phyloP scores from a whole-genome alignment of 2,329 filamentous ascomycete genomes.

The Clonostachys chloroleuca region DNA sequence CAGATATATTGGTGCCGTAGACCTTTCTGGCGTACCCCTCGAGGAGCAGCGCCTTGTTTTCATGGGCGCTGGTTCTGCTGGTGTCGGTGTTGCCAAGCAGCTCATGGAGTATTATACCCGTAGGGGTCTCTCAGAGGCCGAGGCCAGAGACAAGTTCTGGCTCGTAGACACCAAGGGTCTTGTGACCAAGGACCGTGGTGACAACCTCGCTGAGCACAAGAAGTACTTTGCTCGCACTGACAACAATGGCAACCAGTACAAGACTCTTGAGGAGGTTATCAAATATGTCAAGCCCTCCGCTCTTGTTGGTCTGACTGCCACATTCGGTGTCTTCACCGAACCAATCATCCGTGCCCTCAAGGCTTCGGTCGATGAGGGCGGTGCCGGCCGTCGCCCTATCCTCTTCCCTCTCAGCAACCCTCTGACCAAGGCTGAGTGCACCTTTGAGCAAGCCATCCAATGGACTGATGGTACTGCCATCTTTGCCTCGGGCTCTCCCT shows the following conservation, averaged over 20 bases:
- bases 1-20: constrained; percentile 66
- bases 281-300: constrained; percentile 94
- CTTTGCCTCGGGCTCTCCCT: constrained; percentile 94
- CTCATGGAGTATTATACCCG: constrained; percentile 96
- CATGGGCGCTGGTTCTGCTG: constrained; percentile 91
- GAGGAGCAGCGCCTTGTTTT: constrained; percentile 94
- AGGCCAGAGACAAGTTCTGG: constrained; percentile 89
- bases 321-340: constrained; percentile 91
- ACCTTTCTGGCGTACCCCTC: constrained; percentile 77
- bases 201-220: constrained; percentile 89
- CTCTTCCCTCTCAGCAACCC: constrained; percentile 98
- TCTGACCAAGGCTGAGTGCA: constrained; percentile 94
- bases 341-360: constrained; percentile 71
- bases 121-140: constrained; percentile 82
- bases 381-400: constrained; percentile 74
- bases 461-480: constrained; percentile 89
- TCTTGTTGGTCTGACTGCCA: constrained; percentile 89
- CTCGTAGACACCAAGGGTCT: constrained; percentile 96
- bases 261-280: constrained; percentile 83
- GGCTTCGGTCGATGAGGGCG: constrained; percentile 57
- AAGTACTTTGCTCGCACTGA: constrained; percentile 64
- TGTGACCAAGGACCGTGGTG: constrained; percentile 87
- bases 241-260: constrained; percentile 65
- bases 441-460: constrained; percentile 86
- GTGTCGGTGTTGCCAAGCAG: constrained; percentile 96